Evolutionary conservation across 2,329 filamentous ascomycete species (phyloP).

Genomic region (Beauveria pseudobassiana): DNA sequence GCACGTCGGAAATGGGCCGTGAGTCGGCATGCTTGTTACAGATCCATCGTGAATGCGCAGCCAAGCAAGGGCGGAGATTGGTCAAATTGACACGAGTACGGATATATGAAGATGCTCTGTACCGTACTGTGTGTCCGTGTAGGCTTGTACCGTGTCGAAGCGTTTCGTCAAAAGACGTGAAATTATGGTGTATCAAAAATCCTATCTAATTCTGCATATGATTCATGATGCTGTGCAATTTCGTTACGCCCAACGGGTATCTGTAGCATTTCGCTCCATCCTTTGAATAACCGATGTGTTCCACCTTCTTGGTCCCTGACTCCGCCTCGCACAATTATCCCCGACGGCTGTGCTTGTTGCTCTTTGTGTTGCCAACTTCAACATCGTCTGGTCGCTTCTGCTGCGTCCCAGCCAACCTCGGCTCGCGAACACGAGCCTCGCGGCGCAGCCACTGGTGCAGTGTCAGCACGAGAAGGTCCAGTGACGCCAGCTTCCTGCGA

Average conservation of each 20-base stretch:
- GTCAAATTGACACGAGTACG: not conserved
- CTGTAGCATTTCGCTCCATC: not conserved
- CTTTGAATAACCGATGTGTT: not conserved
- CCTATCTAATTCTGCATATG: not conserved
- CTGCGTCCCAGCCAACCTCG: constrained; percentile 22
- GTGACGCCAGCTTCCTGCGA: constrained; percentile 7
- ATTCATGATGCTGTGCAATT: constrained; percentile 4
- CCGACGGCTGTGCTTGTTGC: constrained; percentile 5
- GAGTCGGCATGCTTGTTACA: not conserved
- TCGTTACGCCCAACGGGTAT: constrained; percentile 2
- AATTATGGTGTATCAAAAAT: not conserved
- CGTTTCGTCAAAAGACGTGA: not conserved
- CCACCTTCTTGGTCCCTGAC: not conserved
- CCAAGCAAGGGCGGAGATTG: not conserved
- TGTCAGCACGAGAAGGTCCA: not conserved
- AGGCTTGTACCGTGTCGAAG: not conserved
- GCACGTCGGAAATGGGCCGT: constrained; percentile 13
- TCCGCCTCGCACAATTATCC: constrained; percentile 7
- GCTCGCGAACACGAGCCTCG: constrained; percentile 20
- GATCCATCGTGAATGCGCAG: constrained; percentile 7
- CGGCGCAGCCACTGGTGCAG: not conserved
- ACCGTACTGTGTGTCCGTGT: not conserved
- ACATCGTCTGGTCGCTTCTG: constrained; percentile 22
- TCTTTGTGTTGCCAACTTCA: constrained; percentile 20
- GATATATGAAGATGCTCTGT: not conserved